phyloP scores from a whole-genome alignment of 2,329 filamentous ascomycete species.

The Emergomyces africanus region DNA sequence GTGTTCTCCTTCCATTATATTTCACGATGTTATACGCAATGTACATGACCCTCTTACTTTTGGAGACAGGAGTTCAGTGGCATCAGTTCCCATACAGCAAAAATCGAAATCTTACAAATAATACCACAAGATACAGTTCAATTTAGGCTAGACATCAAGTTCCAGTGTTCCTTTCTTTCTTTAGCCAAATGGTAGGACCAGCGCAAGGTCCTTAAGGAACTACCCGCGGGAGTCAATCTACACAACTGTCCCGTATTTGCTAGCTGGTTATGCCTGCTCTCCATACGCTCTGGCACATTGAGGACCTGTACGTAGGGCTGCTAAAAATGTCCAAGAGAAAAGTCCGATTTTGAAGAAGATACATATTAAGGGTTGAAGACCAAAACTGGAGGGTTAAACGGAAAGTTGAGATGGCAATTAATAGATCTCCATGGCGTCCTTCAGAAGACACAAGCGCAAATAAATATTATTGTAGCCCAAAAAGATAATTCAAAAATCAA shows the following conservation, averaged over 20 bases:
- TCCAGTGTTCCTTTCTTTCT: neutral
- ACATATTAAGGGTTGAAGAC: neutral
- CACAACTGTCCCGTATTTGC: neutral
- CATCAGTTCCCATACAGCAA: neutral
- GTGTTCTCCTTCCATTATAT: neutral
- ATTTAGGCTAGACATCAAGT: neutral
- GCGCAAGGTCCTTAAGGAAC: too few species aligned
- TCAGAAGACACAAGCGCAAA: neutral
- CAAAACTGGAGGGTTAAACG: too few species aligned
- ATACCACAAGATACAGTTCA: neutral
- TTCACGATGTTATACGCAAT: neutral
- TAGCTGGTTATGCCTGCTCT: neutral
- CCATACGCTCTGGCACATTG: neutral
- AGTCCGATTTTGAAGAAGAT: neutral
- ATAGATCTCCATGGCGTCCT: neutral
- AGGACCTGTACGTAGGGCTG: neutral
- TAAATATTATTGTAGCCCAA: neutral
- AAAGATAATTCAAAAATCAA: neutral
- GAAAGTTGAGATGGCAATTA: neutral
- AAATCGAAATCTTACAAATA: neutral
- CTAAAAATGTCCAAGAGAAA: neutral
- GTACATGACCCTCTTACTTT: neutral
- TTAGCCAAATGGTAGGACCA: neutral
- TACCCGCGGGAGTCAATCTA: too few species aligned
- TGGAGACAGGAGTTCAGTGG: neutral